Percentiles rank a stretch among this genome's conserved stretches.
These are phyloP conservation scores for Exsudoporus frostii DNA, from an alignment of 768 basidiomycete species.

Conservation along the genomic window DNA sequence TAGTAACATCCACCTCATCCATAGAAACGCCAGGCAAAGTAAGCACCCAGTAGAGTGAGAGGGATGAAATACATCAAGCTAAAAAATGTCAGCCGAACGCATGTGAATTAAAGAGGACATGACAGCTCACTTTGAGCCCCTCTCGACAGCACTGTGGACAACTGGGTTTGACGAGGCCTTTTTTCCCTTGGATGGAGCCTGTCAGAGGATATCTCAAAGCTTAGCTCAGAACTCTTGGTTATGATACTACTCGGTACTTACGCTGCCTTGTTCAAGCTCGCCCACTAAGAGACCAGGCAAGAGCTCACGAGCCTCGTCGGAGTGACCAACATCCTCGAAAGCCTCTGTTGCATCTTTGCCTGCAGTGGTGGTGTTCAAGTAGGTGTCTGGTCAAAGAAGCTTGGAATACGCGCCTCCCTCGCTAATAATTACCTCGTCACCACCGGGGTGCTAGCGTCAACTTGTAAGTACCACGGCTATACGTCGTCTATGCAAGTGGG, in stretches of 20 bases:
- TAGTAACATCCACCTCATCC: conserved; percentile 16
- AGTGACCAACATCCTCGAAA: conserved; percentile 99
- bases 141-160: conserved; percentile 49
- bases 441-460: conserved; percentile 79
- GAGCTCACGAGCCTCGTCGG: conserved; percentile 91
- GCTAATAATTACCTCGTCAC: conserved; percentile 94
- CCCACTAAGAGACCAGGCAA: conserved; percentile 79
- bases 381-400: not conserved
- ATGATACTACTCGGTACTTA: conserved; percentile 34
- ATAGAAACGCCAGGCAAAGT: conserved; percentile 87
- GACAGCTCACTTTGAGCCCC: conserved; percentile 62
- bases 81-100: conserved; percentile 7
- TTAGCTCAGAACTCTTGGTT: conserved; percentile 1
- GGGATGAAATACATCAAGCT: conserved; percentile 86
- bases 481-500: conserved; percentile 12
- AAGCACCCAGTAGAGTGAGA: conserved; percentile 71
- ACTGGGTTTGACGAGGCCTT: conserved; percentile 42
- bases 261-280: conserved; percentile 69
- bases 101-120: not conserved
- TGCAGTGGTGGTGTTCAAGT: conserved; percentile 31
- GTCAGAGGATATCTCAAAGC: not conserved
- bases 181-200: conserved; percentile 55
- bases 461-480: conserved; percentile 4
- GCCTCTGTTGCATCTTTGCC: conserved; percentile 96
- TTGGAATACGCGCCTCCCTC: conserved; percentile 72